phyloP scores from a whole-genome alignment of 2,329 filamentous ascomycete genomes.

The Cordyceps fumosorosea region DNA sequence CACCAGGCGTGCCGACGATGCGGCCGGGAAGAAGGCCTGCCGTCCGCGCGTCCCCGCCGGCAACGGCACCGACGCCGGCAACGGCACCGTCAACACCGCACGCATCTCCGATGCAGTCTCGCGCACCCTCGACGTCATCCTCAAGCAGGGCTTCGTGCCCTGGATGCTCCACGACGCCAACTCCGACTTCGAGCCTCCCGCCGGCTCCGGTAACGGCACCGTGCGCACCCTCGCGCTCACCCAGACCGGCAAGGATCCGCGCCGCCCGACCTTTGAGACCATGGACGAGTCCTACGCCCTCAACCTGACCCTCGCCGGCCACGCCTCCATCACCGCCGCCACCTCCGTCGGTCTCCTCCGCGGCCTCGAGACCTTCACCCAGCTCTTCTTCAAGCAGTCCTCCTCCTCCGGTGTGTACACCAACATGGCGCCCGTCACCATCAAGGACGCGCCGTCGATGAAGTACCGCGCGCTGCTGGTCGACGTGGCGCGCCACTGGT shows the following conservation, averaged over 20 bases:
- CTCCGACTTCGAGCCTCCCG: slow-evolving; percentile 31
- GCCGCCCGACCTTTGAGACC: slow-evolving; percentile 47
- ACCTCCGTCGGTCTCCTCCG: slow-evolving; percentile 63
- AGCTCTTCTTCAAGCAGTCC: slow-evolving; percentile 72
- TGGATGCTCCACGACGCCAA: slow-evolving; percentile 69
- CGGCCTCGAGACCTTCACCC: slow-evolving; percentile 67
- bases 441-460: slow-evolving; percentile 69
- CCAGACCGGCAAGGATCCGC: slow-evolving; percentile 47
- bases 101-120: slow-evolving; percentile 46
- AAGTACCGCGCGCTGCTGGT: slow-evolving; percentile 72
- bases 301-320: slow-evolving; percentile 49
- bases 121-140: slow-evolving; percentile 57
- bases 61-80: slow-evolving; percentile 32
- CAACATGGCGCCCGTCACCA: slow-evolving; percentile 59
- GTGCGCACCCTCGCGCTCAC: slow-evolving; percentile 56
- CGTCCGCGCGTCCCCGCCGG: background rate
- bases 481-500: slow-evolving; percentile 69
- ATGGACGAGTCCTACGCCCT: slow-evolving; percentile 74
- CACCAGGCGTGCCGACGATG: too few species aligned
- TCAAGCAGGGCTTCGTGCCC: slow-evolving; percentile 63
- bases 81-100: slow-evolving; percentile 35
- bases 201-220: slow-evolving; percentile 43
- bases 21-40: too few species aligned
- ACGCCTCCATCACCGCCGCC: slow-evolving; percentile 55
- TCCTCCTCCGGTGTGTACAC: slow-evolving; percentile 57